Evolutionary conservation across 441 rosid species (phyloP).

Genomic region (Euphorbia schlechtendalii): DNA sequence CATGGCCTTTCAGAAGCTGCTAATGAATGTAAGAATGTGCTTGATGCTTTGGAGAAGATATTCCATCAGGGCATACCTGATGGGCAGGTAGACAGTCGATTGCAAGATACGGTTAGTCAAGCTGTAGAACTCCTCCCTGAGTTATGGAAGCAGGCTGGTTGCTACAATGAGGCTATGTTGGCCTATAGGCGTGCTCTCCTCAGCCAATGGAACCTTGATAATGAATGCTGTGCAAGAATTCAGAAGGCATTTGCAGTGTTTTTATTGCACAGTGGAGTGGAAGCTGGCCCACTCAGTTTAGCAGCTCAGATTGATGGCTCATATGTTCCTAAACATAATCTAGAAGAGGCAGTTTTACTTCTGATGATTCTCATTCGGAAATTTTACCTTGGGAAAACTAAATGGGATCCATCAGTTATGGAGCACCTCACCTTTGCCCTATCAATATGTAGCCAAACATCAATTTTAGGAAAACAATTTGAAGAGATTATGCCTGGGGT

Average conservation of each 20-base stretch:
- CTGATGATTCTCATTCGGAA: constrained; percentile 73
- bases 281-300: constrained; percentile 74
- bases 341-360: constrained; percentile 90
- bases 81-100: constrained; percentile 59
- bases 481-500: constrained; percentile 84
- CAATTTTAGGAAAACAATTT: constrained; percentile 59
- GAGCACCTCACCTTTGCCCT: constrained; percentile 80
- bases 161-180: constrained; percentile 54
- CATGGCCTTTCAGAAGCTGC: constrained; percentile 68
- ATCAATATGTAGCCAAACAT: constrained; percentile 67
- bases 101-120: constrained; percentile 76
- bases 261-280: constrained; percentile 77
- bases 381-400: constrained; percentile 46
- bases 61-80: constrained; percentile 76
- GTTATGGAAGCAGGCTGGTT: constrained; percentile 72
- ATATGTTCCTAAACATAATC: constrained; percentile 69
- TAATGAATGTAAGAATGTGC: constrained; percentile 68
- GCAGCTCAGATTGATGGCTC: constrained; percentile 72
- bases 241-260: constrained; percentile 80
- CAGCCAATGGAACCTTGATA: constrained; percentile 78
- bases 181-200: constrained; percentile 86
- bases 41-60: constrained; percentile 78
- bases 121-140: constrained; percentile 87
- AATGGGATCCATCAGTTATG: constrained; percentile 76
- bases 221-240: constrained; percentile 67